Base-by-base conservation (phyloP, 345 rosid species). In the Punica granatum region DNA sequence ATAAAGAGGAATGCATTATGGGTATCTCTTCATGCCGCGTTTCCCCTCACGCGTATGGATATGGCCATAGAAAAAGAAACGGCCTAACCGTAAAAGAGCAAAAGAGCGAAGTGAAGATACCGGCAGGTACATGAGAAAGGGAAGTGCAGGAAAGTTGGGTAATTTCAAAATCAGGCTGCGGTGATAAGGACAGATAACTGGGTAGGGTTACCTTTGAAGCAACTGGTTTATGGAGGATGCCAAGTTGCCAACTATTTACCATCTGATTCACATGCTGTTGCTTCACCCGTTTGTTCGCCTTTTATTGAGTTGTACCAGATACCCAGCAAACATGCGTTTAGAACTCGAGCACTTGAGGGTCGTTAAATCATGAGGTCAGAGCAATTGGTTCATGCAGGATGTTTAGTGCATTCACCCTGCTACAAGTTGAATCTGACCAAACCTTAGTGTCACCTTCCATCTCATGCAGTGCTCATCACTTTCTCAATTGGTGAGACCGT, bases 131-230 rank as follows among this genome's bases (percentile, higher is more conserved):
- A 53, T 53, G 59, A 30, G 59, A 53, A 53, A 53, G 30, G 59
- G 59, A 53, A 53, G 30, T 53, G 28, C 31, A 53, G 3, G 59
- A 25, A 23, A 19, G 53, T n/a, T 53, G 23, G 31, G 31, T 23
- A 25, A 53, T 25, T 53, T 53, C 31, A 25, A n/a, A 25, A 53
- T 25, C 28, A 3, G 59, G 59, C 31, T 53, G 59, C 14, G 59
- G 5, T 53, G 59, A 53, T 53, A 53, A 53, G 3, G 59, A 53
- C 59, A 25, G 31, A 53, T 53, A 53, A 53, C 59, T 53, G 59
- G 59, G 21, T 53, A 53, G 31, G 30, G 59, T 53, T 53, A 25
- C 59, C 59, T 53, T 53, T 8, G 30, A 25, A 25, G 28, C 31
- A 25, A 53, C 14, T 53, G 21, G 30, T 18, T 23, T 11, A 53